A percentile compares a stretch with the other conserved stretches of the same genome.
These are phyloP conservation scores for Funneliformis mosseae DNA, from an alignment of 192 early-diverging fungal species.

Conservation along the genomic window DNA sequence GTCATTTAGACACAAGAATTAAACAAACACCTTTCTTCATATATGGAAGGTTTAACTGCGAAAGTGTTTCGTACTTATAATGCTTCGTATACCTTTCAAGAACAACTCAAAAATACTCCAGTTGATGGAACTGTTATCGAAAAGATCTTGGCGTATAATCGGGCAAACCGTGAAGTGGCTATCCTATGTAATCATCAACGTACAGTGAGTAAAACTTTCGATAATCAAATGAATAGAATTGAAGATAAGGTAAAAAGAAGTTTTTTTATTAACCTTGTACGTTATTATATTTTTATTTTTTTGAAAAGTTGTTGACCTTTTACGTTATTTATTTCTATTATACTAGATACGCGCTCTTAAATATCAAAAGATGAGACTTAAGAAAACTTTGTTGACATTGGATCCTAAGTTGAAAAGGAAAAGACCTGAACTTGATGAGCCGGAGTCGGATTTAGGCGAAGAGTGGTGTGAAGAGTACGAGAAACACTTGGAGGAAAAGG, in stretches of 20 bases:
- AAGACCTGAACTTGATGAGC: constrained; percentile 61
- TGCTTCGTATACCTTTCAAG: constrained; percentile 91
- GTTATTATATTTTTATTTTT: constrained; percentile 5
- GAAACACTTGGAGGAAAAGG: constrained; percentile 63
- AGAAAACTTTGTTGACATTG: constrained; percentile 66
- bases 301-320: neutral
- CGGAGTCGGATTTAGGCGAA: constrained; percentile 76
- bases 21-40: constrained; percentile 86
- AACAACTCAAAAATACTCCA: constrained; percentile 77
- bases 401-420: constrained; percentile 82
- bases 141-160: constrained; percentile 91
- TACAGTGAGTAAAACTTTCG: constrained; percentile 79
- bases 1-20: constrained; percentile 66
- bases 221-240: constrained; percentile 76
- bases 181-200: constrained; percentile 98
- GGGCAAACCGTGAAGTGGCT: constrained; percentile 95
- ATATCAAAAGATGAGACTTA: constrained; percentile 80
- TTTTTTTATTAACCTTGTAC: neutral
- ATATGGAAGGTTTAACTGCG: constrained; percentile 92
- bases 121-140: constrained; percentile 70
- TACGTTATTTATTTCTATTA: neutral
- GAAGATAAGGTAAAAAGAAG: constrained; percentile 69
- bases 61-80: constrained; percentile 99
- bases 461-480: constrained; percentile 75
- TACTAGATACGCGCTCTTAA: constrained; percentile 75